Conservation (phyloP, 2,329 filamentous ascomycete genomes). For the Alternaria ventricosa region DNA sequence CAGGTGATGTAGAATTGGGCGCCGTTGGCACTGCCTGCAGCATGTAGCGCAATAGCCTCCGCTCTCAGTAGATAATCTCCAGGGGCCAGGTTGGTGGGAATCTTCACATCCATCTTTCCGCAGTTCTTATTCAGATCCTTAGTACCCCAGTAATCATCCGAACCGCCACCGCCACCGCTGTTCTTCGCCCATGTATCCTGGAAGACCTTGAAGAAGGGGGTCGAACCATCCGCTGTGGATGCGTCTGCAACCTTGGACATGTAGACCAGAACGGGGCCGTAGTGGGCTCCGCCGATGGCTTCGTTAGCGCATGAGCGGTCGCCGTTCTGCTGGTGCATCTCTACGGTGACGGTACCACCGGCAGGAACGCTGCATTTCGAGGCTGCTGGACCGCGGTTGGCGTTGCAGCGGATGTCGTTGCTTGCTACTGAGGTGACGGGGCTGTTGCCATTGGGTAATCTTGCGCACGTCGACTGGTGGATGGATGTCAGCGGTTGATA, state of each 20-base stretch:
- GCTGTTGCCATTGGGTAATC: conserved; percentile 47
- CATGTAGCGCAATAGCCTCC: conserved; percentile 65
- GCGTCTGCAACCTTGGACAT: conserved; percentile 52
- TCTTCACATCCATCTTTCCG: conserved; percentile 58
- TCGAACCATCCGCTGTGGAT: conserved; percentile 58
- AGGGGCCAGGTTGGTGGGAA: conserved; percentile 60
- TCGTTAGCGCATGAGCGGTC: conserved; percentile 58
- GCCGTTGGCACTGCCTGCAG: conserved; percentile 55
- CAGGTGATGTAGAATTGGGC: conserved; percentile 57
- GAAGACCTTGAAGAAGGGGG: conserved; percentile 65
- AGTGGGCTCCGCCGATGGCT: conserved; percentile 44
- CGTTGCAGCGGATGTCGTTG: conserved; percentile 59
- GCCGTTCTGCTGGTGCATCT: conserved; percentile 59
- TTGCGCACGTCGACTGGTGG: conserved; percentile 30
- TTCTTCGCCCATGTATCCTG: conserved; percentile 59
- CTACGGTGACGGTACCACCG: conserved; percentile 55
- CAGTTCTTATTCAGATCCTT: conserved; percentile 56
- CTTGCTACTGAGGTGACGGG: conserved; percentile 57
- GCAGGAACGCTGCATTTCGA: conserved; percentile 57
- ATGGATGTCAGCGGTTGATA: conserved; percentile 5
- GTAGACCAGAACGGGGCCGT: conserved; percentile 48
- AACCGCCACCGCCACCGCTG: conserved; percentile 47
- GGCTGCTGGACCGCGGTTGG: conserved; percentile 32
- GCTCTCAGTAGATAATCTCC: conserved; percentile 60
- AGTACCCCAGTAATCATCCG: conserved; percentile 58